phyloP scores from a whole-genome alignment of 2,329 filamentous ascomycete species.

The Apiospora malaysiana region DNA sequence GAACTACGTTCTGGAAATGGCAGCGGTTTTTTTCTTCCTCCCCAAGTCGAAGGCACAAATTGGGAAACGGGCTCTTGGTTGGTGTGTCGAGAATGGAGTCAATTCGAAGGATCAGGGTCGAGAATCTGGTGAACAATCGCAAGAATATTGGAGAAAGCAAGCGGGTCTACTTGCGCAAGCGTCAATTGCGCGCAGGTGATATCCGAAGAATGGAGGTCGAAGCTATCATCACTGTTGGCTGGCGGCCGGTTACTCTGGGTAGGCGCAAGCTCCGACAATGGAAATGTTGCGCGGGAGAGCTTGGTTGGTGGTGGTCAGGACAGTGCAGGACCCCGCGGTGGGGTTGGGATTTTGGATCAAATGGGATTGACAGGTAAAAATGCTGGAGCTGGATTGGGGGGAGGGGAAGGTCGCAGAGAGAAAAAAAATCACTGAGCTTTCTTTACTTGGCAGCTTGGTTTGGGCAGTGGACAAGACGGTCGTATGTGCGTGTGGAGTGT shows the following conservation, averaged over 20 bases:
- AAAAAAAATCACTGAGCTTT: constrained; percentile 2
- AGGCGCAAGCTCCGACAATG: constrained; percentile 10
- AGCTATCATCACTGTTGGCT: constrained; percentile 19
- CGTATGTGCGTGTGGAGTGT: constrained; percentile 7
- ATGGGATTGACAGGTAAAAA: constrained; percentile 13
- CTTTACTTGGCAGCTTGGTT: background rate
- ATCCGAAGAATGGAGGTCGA: constrained; percentile 12
- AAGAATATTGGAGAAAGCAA: background rate
- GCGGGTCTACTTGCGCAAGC: constrained; percentile 13
- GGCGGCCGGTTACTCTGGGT: constrained; percentile 3
- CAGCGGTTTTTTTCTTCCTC: background rate
- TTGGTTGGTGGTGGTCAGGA: background rate
- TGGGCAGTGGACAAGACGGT: background rate
- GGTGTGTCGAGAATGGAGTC: constrained; percentile 15
- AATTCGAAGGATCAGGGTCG: background rate
- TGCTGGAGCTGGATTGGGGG: background rate
- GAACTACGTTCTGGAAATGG: background rate
- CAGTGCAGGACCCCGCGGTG: constrained; percentile 12
- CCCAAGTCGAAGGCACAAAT: background rate
- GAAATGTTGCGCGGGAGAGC: constrained; percentile 8
- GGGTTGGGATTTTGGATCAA: constrained; percentile 14
- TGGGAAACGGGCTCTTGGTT: constrained; percentile 3
- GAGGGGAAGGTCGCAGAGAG: background rate
- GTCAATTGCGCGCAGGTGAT: constrained; percentile 7
- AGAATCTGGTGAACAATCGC: background rate